Base-by-base conservation (phyloP, 2,329 filamentous ascomycete genomes). In the Cucurbitaria berberidis region DNA sequence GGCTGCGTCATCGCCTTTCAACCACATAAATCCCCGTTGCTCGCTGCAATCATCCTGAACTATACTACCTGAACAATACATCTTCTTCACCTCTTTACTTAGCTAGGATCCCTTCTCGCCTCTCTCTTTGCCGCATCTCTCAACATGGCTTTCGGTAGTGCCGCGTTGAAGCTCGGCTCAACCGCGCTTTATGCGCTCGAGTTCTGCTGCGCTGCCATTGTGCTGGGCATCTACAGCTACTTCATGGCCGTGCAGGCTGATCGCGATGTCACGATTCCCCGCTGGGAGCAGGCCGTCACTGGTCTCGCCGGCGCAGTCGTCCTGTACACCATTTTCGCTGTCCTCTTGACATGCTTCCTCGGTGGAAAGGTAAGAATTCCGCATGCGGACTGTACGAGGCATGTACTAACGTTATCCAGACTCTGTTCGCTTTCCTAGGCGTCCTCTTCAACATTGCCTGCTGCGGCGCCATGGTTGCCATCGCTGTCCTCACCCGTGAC, bases 391-490 rank as follows among this genome's bases (percentile, higher is more conserved):
- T 3, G 16, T 3, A 3, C 7, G 11, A 19, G 16, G 16, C 2
- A 19, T 2, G 11, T 21, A 27, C 51, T 57, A 15, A 57, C 15
- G 24, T 1, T 1, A 19, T 18, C 11, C 13, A 57, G 62, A 57
- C 51, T 4, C 80, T 93, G 74, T 88, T 92, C 54, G 89, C 89
- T 3, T 81, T 88, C 67, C 60, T 95, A 48, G 89, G 85, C 59
- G 85, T 96, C 58, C 56, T 93, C 21, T 80, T 97, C 42, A 91
- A 97, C 68, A 66, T 95, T 47, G 83, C 83, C 66, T 96, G 96
- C 75, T 78, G 86, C 46, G 90, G 84, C 35, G 86, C 81, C 53
- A 95, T 95, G 80, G 84, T 96, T 69, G 96, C 92, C 69, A 84
- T 97, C 54, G 91, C 92, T 0, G 80, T 88, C 43, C 81, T 90